Evolutionary conservation across 2,329 filamentous ascomycete species (phyloP), one percentile per base, ranked within the genome.

Genomic region (Colletotrichum australisinense): DNA sequence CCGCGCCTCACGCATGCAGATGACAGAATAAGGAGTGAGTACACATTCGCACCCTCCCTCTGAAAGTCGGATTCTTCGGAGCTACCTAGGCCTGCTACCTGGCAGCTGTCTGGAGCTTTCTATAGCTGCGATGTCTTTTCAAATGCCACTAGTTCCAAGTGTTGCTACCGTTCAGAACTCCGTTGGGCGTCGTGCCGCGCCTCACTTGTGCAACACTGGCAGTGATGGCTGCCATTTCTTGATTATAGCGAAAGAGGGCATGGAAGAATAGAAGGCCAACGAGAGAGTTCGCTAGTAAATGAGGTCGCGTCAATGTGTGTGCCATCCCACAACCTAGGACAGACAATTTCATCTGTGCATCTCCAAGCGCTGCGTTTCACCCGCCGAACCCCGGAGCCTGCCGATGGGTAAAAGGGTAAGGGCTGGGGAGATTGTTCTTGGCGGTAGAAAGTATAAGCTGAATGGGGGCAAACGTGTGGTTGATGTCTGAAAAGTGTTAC

Each of bases 301-400:
- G 3, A 46, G 19, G 42, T 35, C 7, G 35, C 19, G 19, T 26
- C 35, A 19, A 42, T 58, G 52, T 32, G 58, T 30, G 64, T 58
- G 58, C 49, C 52, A 72, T 68, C 28, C 60, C 56, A 67, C 63
- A 28, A 53, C 24, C 46, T 53, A 32, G 24, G 55, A 59, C 52
- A 38, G 42, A 53, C 22, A 59, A 38, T 57, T 66, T 46, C 60
- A 60, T 73, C 70, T 73, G 67, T 65, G 70, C 70, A 73, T 65
- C 60, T 73, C 67, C 67, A 73, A 73, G 70, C 70, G 67, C 55
- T 56, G 46, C 38, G 70, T 73, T 73, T 73, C 70, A 62, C 32
- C n/a, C 67, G 55, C 30, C 70, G 59, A 68, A 60, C 70, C 66
- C 70, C 67, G 70, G 70, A 62, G 70, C 70, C 42, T 73, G 70